Base-by-base conservation (phyloP, 2,329 filamentous ascomycete genomes). In the Aspergillus arachidicola region DNA sequence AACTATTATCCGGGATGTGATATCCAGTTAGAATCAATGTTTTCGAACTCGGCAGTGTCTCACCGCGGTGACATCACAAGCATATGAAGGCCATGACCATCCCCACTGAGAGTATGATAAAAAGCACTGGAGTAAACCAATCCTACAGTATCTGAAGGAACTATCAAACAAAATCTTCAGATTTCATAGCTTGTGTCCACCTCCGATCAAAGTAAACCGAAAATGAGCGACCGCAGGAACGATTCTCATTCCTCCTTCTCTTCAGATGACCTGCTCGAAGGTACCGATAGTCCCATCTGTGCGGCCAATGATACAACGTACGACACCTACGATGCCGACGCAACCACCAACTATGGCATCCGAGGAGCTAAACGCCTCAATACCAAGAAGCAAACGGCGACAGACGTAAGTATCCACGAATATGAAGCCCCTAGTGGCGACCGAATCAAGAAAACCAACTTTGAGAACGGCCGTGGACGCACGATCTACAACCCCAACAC, bases 351-450 rank as follows among this genome's bases (percentile, higher is more conserved):
- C 3, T 28, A 30, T 28, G 48, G 48, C 6, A 26, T 32, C 21
- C 14, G 14, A 10, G 48, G 0, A 12, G 23, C 48, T 51, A 16
- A 28, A 51, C 19, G 2, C 9, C 48, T 30, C 28, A 5, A 9
- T n/a, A n/a, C 14, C 0, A 10, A 32, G 2, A 30, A 30, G 16
- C 1, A n/a, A 0, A 30, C 1, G 3, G 3, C 48, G 7, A 28
- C 23, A 2, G 26, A 51, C 26, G 2, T 51, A 26, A 30, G 23
- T 2, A 30, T 10, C 11, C 16, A 28, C 14, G 48, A 30, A 51
- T 19, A 32, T 6, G 48, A 51, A 19, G 7, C 48, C 2, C 2
- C 28, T 9, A 2, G 16, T 19, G 48, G 48, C n/a, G 14, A 14
- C 16, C 1, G 14, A 10, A 4, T 32, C 26, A 51, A 51, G 10